Evolutionary conservation across 2,329 filamentous ascomycete genomes (phyloP), one percentile per base, ranked within the genome.

Genomic region (Colletotrichum scovillei): DNA sequence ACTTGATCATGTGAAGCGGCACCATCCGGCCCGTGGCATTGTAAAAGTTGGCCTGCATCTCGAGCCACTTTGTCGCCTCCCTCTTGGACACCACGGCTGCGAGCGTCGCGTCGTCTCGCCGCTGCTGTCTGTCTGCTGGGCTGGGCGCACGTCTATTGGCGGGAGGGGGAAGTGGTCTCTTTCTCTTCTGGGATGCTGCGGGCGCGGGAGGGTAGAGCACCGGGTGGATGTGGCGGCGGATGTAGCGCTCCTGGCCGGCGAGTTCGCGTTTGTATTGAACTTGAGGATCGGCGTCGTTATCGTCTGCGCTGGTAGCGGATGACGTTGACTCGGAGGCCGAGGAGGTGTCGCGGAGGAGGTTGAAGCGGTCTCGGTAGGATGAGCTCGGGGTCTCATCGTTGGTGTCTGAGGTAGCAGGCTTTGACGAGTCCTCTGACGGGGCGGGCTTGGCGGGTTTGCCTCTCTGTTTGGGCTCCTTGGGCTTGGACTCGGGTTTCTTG

Each of bases 1-100:
- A 77, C 53, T 80, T 80, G 58, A 87, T 80, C n/a, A 81, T 75
- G 42, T 82, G 79, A 8, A 83, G 75, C 1, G 83, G 81, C 0
- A 86, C 77, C 79, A 85, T 81, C 7, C 82, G 78, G 4, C 85
- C 85, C 0, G 84, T 86, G 57, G 78, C 82, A 70, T 86, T 86
- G 77, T 79, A 83, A 67, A 86, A 86, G 62, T 81, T 82, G 35
- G 84, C 82, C 73, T 87, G 85, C 78, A 86, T 82, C 72, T 85
- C 81, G 0, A 85, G 78, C 82, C 83, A 86, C 28, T 79, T 79
- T 32, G 78, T 78, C 24, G 74, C 77, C 59, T 80, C 78, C 49
- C 80, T 78, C 64, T 79, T 79, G 72, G 79, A 80, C 32, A 83
- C 80, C 2, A 84, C 75, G 7, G 80, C 69, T 2, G 79, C 83